phyloP scores from a whole-genome alignment of 768 basidiomycete genomes.

The Lactarius akahatsu region DNA sequence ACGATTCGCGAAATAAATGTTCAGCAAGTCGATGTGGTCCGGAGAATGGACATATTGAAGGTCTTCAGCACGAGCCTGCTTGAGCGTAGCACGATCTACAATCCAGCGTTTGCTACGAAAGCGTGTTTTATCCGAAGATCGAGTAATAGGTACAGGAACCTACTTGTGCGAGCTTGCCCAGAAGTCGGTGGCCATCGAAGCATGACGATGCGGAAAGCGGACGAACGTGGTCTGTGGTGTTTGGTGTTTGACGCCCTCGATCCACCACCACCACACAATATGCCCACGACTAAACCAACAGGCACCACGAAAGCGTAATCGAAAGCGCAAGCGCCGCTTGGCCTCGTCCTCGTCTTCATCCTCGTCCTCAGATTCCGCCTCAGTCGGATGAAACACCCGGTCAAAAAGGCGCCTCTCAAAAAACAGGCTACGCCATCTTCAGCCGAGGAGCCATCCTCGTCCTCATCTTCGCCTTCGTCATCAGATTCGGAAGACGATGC shows the following conservation, averaged over 20 bases:
- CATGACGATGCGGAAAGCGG: neutral
- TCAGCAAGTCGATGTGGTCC: slow-evolving; percentile 75
- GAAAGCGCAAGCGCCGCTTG: slow-evolving; percentile 39
- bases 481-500: slow-evolving; percentile 28
- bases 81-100: slow-evolving; percentile 73
- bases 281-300: slow-evolving; percentile 31
- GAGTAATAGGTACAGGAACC: neutral
- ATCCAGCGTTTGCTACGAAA: slow-evolving; percentile 85
- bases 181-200: slow-evolving; percentile 81
- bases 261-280: neutral
- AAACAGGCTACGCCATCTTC: slow-evolving; percentile 11
- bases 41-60: slow-evolving; percentile 74
- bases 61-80: slow-evolving; percentile 75
- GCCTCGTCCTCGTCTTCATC: slow-evolving; percentile 34
- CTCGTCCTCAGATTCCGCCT: slow-evolving; percentile 29
- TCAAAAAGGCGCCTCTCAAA: slow-evolving; percentile 17
- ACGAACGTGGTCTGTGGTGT: neutral
- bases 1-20: slow-evolving; percentile 90
- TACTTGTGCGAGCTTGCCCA: slow-evolving; percentile 92
- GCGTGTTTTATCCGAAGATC: neutral
- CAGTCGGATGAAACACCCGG: slow-evolving; percentile 20
- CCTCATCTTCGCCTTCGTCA: slow-evolving; percentile 25
- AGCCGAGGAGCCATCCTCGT: slow-evolving; percentile 12
- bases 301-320: slow-evolving; percentile 34
- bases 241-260: neutral